A percentile compares a stretch with the other conserved stretches of the same genome.
Conservation (phyloP, 371 early-diverging fungal genomes). For the Apophysomyces trapeziformis region DNA sequence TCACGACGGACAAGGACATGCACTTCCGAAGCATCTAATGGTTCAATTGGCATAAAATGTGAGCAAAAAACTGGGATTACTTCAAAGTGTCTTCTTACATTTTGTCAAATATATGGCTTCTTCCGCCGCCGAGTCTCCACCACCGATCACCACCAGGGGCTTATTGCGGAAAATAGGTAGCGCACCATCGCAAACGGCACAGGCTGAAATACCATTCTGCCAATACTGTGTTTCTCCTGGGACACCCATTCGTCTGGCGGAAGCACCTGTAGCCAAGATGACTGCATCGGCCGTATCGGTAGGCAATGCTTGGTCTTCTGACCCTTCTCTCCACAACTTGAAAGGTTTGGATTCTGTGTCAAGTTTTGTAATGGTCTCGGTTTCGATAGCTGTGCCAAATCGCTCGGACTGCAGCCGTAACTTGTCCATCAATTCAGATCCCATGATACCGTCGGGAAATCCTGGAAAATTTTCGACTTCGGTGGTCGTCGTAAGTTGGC, state of each 20-base stretch:
- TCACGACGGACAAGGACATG: slow-evolving; percentile 96
- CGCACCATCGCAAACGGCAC: slow-evolving; percentile 99
- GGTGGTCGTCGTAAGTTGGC: slow-evolving; percentile 91
- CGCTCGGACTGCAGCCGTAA: slow-evolving; percentile 81
- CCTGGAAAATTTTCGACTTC: slow-evolving; percentile 93
- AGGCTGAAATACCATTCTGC: slow-evolving; percentile 96
- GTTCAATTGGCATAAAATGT: neutral
- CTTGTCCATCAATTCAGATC: slow-evolving; percentile 81
- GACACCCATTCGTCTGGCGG: slow-evolving; percentile 91
- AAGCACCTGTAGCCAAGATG: slow-evolving; percentile 98
- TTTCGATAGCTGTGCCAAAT: slow-evolving; percentile 85
- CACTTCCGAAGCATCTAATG: slow-evolving; percentile 83
- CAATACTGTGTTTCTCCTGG: slow-evolving; percentile 58
- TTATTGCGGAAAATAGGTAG: slow-evolving; percentile 97
- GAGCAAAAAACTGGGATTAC: neutral
- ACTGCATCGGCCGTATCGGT: slow-evolving; percentile 83
- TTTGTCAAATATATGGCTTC: slow-evolving; percentile 97
- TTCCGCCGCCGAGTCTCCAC: slow-evolving; percentile 99
- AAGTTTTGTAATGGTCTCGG: slow-evolving; percentile 90
- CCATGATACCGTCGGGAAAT: slow-evolving; percentile 85
- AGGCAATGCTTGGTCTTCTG: slow-evolving; percentile 68
- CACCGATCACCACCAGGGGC: slow-evolving; percentile 95
- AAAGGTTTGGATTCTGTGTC: slow-evolving; percentile 86
- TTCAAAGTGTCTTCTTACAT: slow-evolving; percentile 33
- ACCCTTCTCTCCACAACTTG: slow-evolving; percentile 90